These are phyloP conservation scores for Cairneyella variabilis DNA, from an alignment of 495 filamentous ascomycete genomes.

Conservation along the genomic window DNA sequence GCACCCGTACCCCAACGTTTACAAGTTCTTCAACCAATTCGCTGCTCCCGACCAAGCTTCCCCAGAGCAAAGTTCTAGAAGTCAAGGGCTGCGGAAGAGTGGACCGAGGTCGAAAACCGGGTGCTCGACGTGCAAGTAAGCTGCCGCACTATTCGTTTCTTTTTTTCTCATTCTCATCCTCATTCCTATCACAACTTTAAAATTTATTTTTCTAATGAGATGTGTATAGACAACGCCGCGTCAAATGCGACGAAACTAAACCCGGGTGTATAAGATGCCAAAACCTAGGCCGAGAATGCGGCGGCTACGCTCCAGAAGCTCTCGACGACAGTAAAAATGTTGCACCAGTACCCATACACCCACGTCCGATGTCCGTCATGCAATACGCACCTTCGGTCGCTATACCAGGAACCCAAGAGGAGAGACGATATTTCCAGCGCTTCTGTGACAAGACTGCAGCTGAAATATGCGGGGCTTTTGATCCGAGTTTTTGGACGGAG, in stretches of 20 bases:
- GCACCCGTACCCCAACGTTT: constrained; percentile 28
- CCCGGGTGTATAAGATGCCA: constrained; percentile 53
- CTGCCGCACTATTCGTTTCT: neutral
- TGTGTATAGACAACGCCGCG: constrained; percentile 33
- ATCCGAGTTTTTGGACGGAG: constrained; percentile 57
- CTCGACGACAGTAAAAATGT: constrained; percentile 21
- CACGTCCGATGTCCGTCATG: constrained; percentile 24
- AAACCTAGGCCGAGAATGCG: constrained; percentile 49
- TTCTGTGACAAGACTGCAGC: constrained; percentile 54
- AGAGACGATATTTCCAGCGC: constrained; percentile 55
- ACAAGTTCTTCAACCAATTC: constrained; percentile 28
- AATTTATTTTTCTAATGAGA: constrained; percentile 1
- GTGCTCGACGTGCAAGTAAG: constrained; percentile 30
- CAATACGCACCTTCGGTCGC: constrained; percentile 21
- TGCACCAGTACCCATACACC: constrained; percentile 25
- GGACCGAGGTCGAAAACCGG: constrained; percentile 24
- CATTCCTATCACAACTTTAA: neutral
- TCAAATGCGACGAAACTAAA: constrained; percentile 58
- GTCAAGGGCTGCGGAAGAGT: constrained; percentile 28
- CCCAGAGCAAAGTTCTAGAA: constrained; percentile 23
- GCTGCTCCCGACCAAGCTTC: constrained; percentile 25
- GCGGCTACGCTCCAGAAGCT: constrained; percentile 42
- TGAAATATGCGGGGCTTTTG: constrained; percentile 58
- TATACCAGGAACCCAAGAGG: constrained; percentile 32
- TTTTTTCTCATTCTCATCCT: neutral